Evolutionary conservation across 257 asterid genomes (phyloP).

Genomic region (Przewalskia tangutica): DNA sequence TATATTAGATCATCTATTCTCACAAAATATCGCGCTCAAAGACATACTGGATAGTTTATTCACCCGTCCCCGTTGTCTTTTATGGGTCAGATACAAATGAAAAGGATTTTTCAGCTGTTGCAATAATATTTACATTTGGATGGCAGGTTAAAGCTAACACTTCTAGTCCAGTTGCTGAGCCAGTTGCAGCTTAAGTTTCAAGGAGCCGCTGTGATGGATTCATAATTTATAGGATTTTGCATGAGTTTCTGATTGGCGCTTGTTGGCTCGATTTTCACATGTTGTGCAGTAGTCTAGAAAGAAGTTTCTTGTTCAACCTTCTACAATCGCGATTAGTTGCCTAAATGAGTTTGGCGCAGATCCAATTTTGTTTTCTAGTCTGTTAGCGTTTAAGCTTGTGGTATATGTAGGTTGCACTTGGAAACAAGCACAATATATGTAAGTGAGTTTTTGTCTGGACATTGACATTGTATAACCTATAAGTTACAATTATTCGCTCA

Average conservation of each 20-base stretch:
- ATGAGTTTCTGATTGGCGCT: neutral
- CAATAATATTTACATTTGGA: neutral
- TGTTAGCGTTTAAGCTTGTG: conserved; percentile 12
- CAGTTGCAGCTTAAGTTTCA: conserved; percentile 46
- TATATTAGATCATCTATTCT: conserved; percentile 26
- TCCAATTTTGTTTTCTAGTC: conserved; percentile 25
- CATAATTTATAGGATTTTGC: conserved; percentile 1
- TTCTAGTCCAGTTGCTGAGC: conserved; percentile 50
- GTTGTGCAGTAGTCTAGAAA: neutral
- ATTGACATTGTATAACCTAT: neutral
- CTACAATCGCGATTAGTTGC: neutral
- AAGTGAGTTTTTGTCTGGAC: neutral
- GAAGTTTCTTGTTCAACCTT: neutral
- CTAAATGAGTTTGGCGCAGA: conserved; percentile 3
- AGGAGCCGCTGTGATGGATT: neutral
- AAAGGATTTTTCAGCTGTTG: neutral
- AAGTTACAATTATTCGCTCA: neutral
- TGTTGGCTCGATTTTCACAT: neutral
- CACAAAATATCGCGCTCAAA: neutral
- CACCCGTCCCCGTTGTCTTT: neutral
- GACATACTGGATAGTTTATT: neutral
- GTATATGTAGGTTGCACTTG: conserved; percentile 15
- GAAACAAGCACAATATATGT: neutral
- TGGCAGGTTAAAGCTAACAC: conserved; percentile 58
- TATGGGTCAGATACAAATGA: neutral